These are phyloP conservation scores for Xylariaceae sp. DNA, from an alignment of 2,329 filamentous ascomycete species.

Conservation along the genomic window DNA sequence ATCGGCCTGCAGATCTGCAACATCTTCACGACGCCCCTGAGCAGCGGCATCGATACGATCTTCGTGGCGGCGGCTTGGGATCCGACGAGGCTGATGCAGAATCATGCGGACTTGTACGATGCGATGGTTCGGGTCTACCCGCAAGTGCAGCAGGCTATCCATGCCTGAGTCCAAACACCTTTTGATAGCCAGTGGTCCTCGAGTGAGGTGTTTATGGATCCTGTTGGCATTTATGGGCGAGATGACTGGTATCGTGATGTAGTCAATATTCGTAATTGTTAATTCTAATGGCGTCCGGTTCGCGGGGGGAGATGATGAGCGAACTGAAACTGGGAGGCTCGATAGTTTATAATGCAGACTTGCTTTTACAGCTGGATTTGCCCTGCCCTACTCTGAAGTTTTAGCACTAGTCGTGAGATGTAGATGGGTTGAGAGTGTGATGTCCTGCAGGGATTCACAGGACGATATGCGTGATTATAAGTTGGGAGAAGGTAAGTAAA, in stretches of 20 bases:
- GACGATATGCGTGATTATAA: no score
- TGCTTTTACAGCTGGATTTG: no score
- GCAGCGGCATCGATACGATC: slow-evolving; percentile 84
- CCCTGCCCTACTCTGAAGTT: no score
- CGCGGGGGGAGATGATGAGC: background rate
- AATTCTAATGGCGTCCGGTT: background rate
- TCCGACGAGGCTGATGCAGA: slow-evolving; percentile 67
- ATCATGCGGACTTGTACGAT: slow-evolving; percentile 77
- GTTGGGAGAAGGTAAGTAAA: no score
- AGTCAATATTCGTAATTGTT: background rate
- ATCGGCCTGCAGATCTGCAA: slow-evolving; percentile 87
- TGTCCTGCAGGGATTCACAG: no score
- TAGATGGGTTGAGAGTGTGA: no score
- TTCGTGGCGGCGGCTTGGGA: slow-evolving; percentile 74
- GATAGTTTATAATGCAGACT: no score
- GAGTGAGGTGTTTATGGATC: background rate
- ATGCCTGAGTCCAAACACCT: slow-evolving; percentile 39
- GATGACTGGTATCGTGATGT: background rate
- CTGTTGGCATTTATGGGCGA: background rate
- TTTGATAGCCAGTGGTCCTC: background rate
- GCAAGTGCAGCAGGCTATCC: slow-evolving; percentile 72
- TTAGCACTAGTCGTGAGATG: no score
- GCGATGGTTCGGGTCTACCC: slow-evolving; percentile 79
- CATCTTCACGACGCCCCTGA: slow-evolving; percentile 82
- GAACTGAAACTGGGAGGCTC: background rate